Base-by-base conservation (phyloP, 2,329 filamentous ascomycete species). In the Trichoderma arundinaceum region DNA sequence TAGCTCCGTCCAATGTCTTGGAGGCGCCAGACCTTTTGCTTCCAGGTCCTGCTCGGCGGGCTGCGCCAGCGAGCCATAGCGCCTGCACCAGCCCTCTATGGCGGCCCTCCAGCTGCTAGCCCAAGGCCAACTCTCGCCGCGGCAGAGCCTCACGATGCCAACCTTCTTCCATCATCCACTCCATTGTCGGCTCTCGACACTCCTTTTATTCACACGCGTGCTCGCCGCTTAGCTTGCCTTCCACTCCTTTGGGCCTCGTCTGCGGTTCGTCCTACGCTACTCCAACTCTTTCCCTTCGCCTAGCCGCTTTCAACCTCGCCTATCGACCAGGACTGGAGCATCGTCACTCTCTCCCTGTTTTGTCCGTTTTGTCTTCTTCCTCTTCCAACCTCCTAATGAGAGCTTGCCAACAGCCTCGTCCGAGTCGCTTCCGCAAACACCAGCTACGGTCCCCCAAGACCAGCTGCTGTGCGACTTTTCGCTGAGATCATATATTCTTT, bases 361-460 rank as follows among this genome's bases (percentile, higher is more conserved):
- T 49, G 32, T 8, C 44, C 9, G 4, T 28, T 13, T 43, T 22
- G 7, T 39, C 7, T 13, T 35, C 43, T 19, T 17, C 15, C 17
- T 38, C 15, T 12, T 22, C 22, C 7, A n/a, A 13, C 28, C 13
- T 62, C 59, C 59, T 62, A 7, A 62, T 62, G 59, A 52, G 48
- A 44, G 59, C 28, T 43, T 62, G 59, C 59, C 38, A 35, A 39
- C 59, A 44, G 35, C 49, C 48, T 4, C 38, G 15, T 41, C 19
- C 35, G 59, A 52, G n/a, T 62, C 59, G 58, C 59, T 53, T 53
- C 22, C 38, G 43, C 59, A 53, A 52, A 44, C 59, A 7, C 38
- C 59, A 62, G 59, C 46, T 17, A 51, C 48, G 48, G 59, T 62
- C 59, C 22, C 38, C 44, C 59, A 53, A 62, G 59, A 19, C 59